These are phyloP conservation scores for Blastocrithidia nonstop DNA, from an alignment of 208 protist species.

Conservation along the genomic window DNA sequence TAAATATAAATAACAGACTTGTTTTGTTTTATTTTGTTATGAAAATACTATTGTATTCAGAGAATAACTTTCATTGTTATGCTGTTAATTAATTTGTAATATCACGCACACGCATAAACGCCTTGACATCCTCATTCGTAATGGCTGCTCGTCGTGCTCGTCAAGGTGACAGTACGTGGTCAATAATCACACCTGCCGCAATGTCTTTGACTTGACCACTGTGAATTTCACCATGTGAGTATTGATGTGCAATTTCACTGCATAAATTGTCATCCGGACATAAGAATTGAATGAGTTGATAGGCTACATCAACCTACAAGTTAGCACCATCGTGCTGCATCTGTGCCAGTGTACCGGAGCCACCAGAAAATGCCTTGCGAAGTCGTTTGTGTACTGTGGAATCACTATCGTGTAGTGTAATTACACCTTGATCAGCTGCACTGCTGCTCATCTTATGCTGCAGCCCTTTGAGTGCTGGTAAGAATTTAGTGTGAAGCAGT, in stretches of 20 bases:
- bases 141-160: conserved; percentile 29
- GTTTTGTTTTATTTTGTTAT: too few relatives aligned
- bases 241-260: conserved; percentile 48
- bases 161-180: conserved; percentile 52
- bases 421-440: conserved; percentile 67
- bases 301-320: conserved; percentile 90
- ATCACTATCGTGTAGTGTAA: conserved; percentile 94
- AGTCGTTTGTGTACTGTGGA: conserved; percentile 91
- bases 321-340: conserved; percentile 89
- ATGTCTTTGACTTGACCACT: conserved; percentile 67
- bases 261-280: conserved; percentile 90
- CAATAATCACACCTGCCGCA: conserved; percentile 46
- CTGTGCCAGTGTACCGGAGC: conserved; percentile 89
- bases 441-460: conserved; percentile 96
- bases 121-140: conserved; percentile 51
- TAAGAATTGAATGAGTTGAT: conserved; percentile 95
- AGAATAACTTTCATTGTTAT: too few relatives aligned
- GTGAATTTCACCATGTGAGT: conserved; percentile 48
- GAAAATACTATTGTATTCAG: too few relatives aligned
- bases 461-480: conserved; percentile 93
- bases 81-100: too few relatives aligned
- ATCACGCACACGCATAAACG: conserved; percentile 59
- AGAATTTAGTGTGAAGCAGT: conserved; percentile 94
- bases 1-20: too few relatives aligned
- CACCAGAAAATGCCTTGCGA: conserved; percentile 95